Evolutionary conservation across 1,139 yeast genomes (phyloP), one percentile per base, ranked within the genome.

Genomic region (Protomyces macrosporus): DNA sequence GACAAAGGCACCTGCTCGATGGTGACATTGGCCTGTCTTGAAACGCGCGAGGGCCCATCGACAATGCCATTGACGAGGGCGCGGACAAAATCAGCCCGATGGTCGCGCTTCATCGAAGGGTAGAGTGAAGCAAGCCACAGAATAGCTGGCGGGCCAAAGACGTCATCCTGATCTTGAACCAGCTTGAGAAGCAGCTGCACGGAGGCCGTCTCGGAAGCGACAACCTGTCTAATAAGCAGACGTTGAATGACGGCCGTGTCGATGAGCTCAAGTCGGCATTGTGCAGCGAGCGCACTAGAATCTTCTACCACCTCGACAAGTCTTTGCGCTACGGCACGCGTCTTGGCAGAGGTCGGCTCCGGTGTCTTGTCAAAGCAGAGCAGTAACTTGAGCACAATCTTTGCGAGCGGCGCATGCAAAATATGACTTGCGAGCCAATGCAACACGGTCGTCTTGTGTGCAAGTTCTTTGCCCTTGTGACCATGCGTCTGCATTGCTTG

Each of bases 21-120:
- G 5, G 84, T 75, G 9, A 80, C 86, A 69, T 82, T 76, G 1
- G 88, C 82, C 71, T 87, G 91, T 67, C 79, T 81, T 9, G 77
- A 78, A 6, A 75, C 71, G 12, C 71, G 55, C 30, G 52, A 45
- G 6, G 58, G 71, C n/a, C 76, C 78, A 40, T 82, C 84, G 23
- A 77, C 75, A 16, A 81, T 74, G 6, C 72, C 67, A 12, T 88
- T 95, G 39, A 90, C 76, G 63, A 90, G 78, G 57, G 81, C 79
- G 70, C 81, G 81, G 53, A 86, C 80, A 37, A 91, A 73, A 54
- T 78, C 79, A 53, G 84, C 73, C 72, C 86, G 88, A 50, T 78
- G 75, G 1, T 87, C 90, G 39, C 75, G 72, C 60, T 84, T 84
- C 70, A 90, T 75, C 2, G 79, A 69, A 1, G 78, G 73, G 77